Percentiles rank a stretch among this genome's conserved stretches.
These are phyloP conservation scores for Phytopythium aichiense DNA, from an alignment of 352 stramenopile genomes.

Conservation along the genomic window DNA sequence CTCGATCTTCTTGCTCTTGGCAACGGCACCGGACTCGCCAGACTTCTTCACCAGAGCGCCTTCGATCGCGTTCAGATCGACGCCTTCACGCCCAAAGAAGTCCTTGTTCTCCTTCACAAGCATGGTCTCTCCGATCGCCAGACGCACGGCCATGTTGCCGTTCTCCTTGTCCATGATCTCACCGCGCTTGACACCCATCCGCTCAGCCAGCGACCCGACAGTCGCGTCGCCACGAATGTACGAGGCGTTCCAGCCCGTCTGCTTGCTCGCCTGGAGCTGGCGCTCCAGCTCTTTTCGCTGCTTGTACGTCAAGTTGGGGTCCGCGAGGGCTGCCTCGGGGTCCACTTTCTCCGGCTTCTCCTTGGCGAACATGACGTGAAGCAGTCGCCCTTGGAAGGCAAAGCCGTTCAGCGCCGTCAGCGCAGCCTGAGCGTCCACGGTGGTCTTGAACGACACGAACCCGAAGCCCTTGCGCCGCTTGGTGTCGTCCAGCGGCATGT, in stretches of 20 bases:
- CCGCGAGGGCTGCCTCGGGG: constrained; percentile 45
- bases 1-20: constrained; percentile 65
- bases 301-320: constrained; percentile 83
- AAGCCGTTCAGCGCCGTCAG: constrained; percentile 90
- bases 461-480: constrained; percentile 96
- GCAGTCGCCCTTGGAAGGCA: constrained; percentile 94
- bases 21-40: constrained; percentile 19
- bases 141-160: constrained; percentile 96
- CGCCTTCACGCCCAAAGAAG: constrained; percentile 93
- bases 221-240: constrained; percentile 80
- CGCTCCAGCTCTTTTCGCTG: constrained; percentile 90
- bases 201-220: constrained; percentile 71
- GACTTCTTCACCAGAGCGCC: constrained; percentile 61
- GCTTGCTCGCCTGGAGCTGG: constrained; percentile 69
- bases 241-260: constrained; percentile 95
- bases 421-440: constrained; percentile 86
- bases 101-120: constrained; percentile 98
- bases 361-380: constrained; percentile 93
- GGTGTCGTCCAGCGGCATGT: constrained; percentile 96
- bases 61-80: constrained; percentile 94
- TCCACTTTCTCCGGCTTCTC: constrained; percentile 63
- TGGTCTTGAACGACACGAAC: constrained; percentile 95
- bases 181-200: constrained; percentile 90
- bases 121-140: constrained; percentile 97
- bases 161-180: constrained; percentile 95